Evolutionary conservation across 208 protist species (phyloP), one percentile per base, ranked within the genome.

Genomic region (Strigomonas culicis): DNA sequence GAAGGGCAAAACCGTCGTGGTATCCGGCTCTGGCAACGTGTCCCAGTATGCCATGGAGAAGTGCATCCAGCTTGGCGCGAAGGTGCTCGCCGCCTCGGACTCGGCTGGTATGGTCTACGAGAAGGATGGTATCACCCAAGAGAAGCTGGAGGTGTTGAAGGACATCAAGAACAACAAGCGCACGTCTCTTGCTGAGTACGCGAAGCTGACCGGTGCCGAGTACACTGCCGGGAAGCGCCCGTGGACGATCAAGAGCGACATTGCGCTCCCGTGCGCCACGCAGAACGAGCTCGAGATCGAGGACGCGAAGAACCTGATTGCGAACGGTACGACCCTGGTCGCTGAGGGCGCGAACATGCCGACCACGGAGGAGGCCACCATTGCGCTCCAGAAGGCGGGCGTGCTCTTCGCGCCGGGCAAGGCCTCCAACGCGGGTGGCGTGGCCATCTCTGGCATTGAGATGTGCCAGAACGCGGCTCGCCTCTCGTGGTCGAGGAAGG

Each of bases 291-390:
- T 98, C n/a, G 67, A 84, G 47, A 60, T 30, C 21, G 74, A 74
- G 15, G 89, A 97, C 36, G 93, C 90, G 10, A 62, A 74, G 61
- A 49, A 34, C 19, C 78, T 98, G 8, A 66, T 94, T 36, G 70
- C 75, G 7, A 90, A 87, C 75, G 94, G 94, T 50, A 68, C 84
- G 27, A 85, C 70, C 55, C 56, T 80, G 21, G 90, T 98, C 10
- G 82, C 79, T 6, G 96, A 98, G 70, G 92, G 92, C 15, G 88
- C 93, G 22, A 98, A 98, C 79, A 98, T 98, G 96, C 88, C 88
- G 4, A 88, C 76, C 25, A 94, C 78, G 6, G 51, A 72, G 44
- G 89, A 97, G 52, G 94, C 94, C n/a, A 93, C 94, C 39, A 70
- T 84, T 44, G 34, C 77, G 22, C 66, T 94, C 55, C 56, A 79